Base-by-base conservation (phyloP, 345 rosid genomes). In the Hibiscus tridactylites region DNA sequence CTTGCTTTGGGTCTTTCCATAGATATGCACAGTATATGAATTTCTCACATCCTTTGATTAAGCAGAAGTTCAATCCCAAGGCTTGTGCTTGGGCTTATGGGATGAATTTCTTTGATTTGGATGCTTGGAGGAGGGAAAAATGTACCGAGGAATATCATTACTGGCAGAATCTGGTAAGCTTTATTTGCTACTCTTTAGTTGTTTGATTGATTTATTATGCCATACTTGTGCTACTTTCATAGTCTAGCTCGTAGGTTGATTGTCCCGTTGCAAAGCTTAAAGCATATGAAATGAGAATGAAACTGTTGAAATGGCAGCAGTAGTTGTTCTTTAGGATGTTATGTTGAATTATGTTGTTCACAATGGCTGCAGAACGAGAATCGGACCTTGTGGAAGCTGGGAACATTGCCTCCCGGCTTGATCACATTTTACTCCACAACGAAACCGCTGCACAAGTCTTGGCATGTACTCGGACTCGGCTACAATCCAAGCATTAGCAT, bases 71-170 rank as follows among this genome's bases (percentile, higher is more conserved):
- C 81, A 86, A 91, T 63, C 98, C 98, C 3, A 94, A 94, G 85
- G 95, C 98, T 0, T 94, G 98, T 39, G 97, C 97, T 0, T 94
- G 98, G 97, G 98, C 95, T 3, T 91, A 91, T 81, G 98, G 97
- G 68, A 94, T 94, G 98, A 94, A 94, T 81, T 94, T 94, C 87
- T 94, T 94, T 58, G 98, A 94, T 79, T 84, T 91, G 79, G 97
- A 90, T 90, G 96, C 97, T 76, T 94, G 98, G 98, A 88, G 98
- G 67, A 86, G 85, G 79, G 96, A 94, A 80, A 94, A 94, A 73
- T 91, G 98, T 88, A 94, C 98, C 19, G 97, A 94, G 83, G 90
- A 94, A 68, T 94, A 94, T 78, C 97, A 94, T 69, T 94, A 94
- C 82, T 94, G 98, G 98, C 97, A 94, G 84, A 87, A 88, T 76